phyloP scores from a whole-genome alignment of 164 flowering plant genomes.

The Stephania japonica region DNA sequence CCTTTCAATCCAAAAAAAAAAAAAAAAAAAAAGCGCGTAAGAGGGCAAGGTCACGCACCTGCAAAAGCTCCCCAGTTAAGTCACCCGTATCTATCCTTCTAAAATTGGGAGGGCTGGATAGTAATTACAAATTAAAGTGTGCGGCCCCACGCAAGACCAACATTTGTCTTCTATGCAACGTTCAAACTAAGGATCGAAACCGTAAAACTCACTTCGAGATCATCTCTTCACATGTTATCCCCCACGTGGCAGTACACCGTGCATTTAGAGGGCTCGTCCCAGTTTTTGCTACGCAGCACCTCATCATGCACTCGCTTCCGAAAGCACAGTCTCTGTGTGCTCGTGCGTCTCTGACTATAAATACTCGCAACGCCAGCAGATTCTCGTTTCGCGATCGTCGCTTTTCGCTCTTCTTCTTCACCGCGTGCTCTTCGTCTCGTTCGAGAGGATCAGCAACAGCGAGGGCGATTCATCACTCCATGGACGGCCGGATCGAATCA shows the following conservation, averaged over 20 bases:
- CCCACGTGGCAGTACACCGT: not conserved
- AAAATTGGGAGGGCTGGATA: too few relatives aligned
- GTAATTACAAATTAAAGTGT: too few relatives aligned
- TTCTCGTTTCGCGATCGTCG: not conserved
- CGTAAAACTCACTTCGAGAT: too few relatives aligned
- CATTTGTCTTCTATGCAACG: too few relatives aligned
- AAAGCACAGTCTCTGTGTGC: not conserved
- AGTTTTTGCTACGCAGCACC: not conserved
- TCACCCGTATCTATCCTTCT: too few relatives aligned
- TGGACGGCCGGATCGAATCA: conserved; percentile 16
- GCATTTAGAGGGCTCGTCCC: not conserved
- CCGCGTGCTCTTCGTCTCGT: not conserved
- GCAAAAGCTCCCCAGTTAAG: too few relatives aligned
- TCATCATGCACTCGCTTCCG: not conserved
- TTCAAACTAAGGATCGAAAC: too few relatives aligned
- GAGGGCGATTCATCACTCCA: conserved; percentile 10
- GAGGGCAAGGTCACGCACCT: too few relatives aligned
- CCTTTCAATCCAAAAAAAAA: too few relatives aligned
- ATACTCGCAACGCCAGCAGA: not conserved
- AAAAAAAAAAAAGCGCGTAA: too few relatives aligned
- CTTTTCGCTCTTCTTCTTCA: not conserved
- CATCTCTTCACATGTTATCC: not conserved
- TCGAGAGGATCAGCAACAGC: conserved; percentile 2
- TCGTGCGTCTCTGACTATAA: not conserved
- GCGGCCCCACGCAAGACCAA: too few relatives aligned